Percentiles rank a stretch among this genome's conserved stretches.
phyloP scores from a whole-genome alignment of 768 basidiomycete genomes.

The Porphyrellus cyaneotinctus region DNA sequence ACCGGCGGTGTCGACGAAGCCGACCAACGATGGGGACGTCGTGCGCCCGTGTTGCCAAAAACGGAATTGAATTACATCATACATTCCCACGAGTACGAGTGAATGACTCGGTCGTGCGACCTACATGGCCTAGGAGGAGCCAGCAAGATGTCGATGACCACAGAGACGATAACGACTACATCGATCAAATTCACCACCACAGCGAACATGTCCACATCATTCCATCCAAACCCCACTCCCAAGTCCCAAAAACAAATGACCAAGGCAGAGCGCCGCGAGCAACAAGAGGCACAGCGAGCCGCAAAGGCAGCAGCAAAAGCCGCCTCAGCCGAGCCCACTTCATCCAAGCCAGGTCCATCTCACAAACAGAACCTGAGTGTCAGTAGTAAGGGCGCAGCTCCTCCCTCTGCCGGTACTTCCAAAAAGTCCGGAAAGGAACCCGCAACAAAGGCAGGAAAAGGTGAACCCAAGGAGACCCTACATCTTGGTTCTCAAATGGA shows the following conservation, averaged over 20 bases:
- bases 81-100: conserved; percentile 13
- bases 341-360: conserved; percentile 28
- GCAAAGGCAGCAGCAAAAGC: conserved; percentile 59
- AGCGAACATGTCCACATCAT: conserved; percentile 5
- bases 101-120: conserved; percentile 18
- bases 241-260: conserved; percentile 69
- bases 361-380: conserved; percentile 23
- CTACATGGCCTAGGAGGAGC: not conserved
- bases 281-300: conserved; percentile 76
- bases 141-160: conserved; percentile 23
- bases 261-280: conserved; percentile 74
- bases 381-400: conserved; percentile 16
- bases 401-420: conserved; percentile 15
- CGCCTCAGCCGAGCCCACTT: conserved; percentile 16
- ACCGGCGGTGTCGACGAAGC: conserved; percentile 1
- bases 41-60: conserved; percentile 8
- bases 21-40: not conserved
- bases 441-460: conserved; percentile 18
- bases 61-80: conserved; percentile 14
- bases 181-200: conserved; percentile 19
- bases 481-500: conserved; percentile 32
- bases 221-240: conserved; percentile 13
- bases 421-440: conserved; percentile 26
- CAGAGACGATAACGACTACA: conserved; percentile 17
- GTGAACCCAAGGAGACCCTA: conserved; percentile 25